Evolutionary conservation across 257 asterid genomes (phyloP).

Genomic region (Primulina huaijiensis): DNA sequence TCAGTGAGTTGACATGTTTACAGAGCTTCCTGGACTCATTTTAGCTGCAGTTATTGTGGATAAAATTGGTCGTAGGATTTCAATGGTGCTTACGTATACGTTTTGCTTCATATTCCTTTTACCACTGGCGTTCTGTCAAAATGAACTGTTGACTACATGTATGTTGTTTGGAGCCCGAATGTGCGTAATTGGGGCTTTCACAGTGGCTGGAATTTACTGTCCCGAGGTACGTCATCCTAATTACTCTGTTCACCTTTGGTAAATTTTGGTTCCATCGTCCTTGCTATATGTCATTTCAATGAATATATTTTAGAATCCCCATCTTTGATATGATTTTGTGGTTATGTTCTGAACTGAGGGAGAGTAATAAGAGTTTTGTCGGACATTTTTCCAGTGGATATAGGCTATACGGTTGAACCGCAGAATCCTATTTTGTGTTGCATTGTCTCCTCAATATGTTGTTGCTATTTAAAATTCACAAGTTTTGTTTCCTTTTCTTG

Average conservation of each 20-base stretch:
- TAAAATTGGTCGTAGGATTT: conserved; percentile 54
- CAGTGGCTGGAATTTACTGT: conserved; percentile 47
- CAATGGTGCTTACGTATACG: conserved; percentile 45
- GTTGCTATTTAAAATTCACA: not conserved
- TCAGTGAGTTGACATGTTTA: not conserved
- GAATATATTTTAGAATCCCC: not conserved
- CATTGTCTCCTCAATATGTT: not conserved
- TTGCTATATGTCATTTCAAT: not conserved
- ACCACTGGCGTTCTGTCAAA: conserved; percentile 47
- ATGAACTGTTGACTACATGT: conserved; percentile 36
- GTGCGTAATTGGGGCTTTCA: conserved; percentile 47
- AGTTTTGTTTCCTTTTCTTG: not conserved
- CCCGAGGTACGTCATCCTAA: conserved; percentile 49
- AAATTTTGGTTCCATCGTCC: not conserved
- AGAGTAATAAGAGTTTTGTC: not conserved
- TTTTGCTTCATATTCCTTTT: conserved; percentile 44
- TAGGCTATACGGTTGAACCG: not conserved
- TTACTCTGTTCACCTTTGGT: not conserved
- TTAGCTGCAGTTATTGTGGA: conserved; percentile 49
- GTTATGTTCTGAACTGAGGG: not conserved
- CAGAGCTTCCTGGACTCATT: conserved; percentile 59
- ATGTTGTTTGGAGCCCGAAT: conserved; percentile 60
- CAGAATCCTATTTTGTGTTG: not conserved
- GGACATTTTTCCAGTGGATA: not conserved
- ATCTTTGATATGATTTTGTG: not conserved